Base-by-base conservation (phyloP, 139 green algal genomes). In the Asterochloris erici region DNA sequence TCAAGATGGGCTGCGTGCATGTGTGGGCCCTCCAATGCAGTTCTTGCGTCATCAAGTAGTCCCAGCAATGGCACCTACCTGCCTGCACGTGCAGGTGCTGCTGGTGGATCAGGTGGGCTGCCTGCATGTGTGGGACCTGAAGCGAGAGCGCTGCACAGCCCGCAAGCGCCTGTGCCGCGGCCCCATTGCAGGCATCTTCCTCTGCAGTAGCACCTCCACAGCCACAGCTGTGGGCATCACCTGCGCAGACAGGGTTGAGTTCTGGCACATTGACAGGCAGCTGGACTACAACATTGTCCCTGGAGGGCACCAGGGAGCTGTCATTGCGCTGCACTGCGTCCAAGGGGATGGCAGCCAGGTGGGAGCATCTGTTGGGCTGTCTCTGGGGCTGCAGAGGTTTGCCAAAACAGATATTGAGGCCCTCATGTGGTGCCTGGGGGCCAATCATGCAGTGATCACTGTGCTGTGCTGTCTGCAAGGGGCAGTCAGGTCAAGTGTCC, bases 231-330 rank as follows among this genome's bases (percentile, higher is more conserved):
- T 78, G 12, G 60, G 68, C 60, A 70, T 70, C 21, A 54, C 38
- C 38, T 54, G 38, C 38, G 68, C 73, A 12, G 23, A 79, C 38
- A 16, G 29, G n/a, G 38, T 84, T 12, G 63, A 82, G 66, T 79
- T 81, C 73, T 90, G 84, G 84, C 64, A 70, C 28, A 82, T 88
- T 27, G 79, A 91, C n/a, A 86, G 89, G 63, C 88, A 93, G 61
- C 82, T 91, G 60, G 89, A 89, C 64, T 93, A 92, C 89, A 91
- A 89, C 73, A 71, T 93, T 16, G 82, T 91, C 13, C 77, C 85
- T 0, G 88, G 89, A 0, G 91, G 91, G 0, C 91, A 94, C 84
- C 86, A 84, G 14, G 87, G 86, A 19, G 83, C 89, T 0, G 85
- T 94, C 60, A 86, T 92, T 29, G 71, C 83, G 12, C 74, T 94